Conservation (phyloP, 805 yeast genomes). For the Hemisphaericaspora nanyangensis region DNA sequence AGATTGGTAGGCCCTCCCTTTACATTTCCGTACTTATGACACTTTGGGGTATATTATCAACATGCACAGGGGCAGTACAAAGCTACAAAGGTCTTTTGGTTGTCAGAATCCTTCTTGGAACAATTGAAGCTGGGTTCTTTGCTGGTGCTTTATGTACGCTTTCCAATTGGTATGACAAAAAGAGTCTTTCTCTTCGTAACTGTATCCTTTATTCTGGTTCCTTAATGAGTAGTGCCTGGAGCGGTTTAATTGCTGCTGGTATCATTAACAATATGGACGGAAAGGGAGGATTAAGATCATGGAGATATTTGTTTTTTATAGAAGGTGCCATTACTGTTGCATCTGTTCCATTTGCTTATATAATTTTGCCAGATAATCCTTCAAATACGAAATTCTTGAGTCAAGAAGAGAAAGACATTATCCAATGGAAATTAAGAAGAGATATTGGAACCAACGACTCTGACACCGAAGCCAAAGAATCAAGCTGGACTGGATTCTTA, state of each 20-base stretch:
- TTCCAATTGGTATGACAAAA: constrained; percentile 54
- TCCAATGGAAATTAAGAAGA: constrained; percentile 36
- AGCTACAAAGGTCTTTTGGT: constrained; percentile 42
- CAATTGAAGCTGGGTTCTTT: constrained; percentile 45
- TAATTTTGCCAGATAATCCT: constrained; percentile 52
- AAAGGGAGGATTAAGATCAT: constrained; percentile 37
- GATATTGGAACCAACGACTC: constrained; percentile 41
- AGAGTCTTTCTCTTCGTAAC: constrained; percentile 47
- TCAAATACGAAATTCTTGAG: constrained; percentile 43
- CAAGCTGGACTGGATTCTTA: constrained; percentile 29
- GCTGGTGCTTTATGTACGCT: constrained; percentile 46
- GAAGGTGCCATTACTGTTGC: constrained; percentile 53
- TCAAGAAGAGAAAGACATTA: constrained; percentile 42
- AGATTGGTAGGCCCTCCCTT: constrained; percentile 46
- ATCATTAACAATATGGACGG: constrained; percentile 42
- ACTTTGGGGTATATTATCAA: constrained; percentile 46
- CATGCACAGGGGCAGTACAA: constrained; percentile 47
- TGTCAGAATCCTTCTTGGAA: constrained; percentile 45
- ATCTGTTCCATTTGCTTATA: constrained; percentile 42
- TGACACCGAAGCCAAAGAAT: constrained; percentile 32
- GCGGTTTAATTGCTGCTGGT: constrained; percentile 54
- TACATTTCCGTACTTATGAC: constrained; percentile 49
- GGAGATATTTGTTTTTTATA: constrained; percentile 56
- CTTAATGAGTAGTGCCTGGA: constrained; percentile 49
- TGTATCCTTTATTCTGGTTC: constrained; percentile 51